These are phyloP conservation scores for Sequoiadendron giganteum DNA, from an alignment of 75 land plant species.

Conservation along the genomic window DNA sequence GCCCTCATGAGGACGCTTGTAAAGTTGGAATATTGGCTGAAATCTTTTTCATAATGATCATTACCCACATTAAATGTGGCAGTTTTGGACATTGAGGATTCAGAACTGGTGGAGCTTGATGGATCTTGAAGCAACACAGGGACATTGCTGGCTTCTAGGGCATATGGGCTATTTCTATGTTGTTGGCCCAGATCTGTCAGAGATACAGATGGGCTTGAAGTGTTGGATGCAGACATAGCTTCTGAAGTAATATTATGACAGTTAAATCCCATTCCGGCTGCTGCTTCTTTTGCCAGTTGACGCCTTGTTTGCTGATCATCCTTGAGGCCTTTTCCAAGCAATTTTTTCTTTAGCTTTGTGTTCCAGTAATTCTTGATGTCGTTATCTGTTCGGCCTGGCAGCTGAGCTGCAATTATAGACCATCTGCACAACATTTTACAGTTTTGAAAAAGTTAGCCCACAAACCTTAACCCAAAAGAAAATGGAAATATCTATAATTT, in stretches of 20 bases:
- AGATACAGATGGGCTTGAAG: background rate
- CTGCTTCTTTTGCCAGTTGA: constrained; percentile 12
- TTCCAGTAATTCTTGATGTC: constrained; percentile 13
- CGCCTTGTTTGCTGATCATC: constrained; percentile 11
- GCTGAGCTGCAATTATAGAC: constrained; percentile 10
- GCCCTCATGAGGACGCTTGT: constrained; percentile 3
- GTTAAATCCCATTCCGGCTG: background rate
- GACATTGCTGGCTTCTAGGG: constrained; percentile 5
- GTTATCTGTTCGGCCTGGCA: constrained; percentile 10
- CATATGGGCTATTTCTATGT: background rate
- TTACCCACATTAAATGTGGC: background rate
- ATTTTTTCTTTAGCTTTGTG: constrained; percentile 9
- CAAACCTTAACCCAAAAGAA: background rate
- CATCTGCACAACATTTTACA: background rate
- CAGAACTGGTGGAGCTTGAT: background rate
- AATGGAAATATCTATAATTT: background rate
- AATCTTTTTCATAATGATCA: background rate
- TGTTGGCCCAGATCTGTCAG: background rate
- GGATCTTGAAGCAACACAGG: background rate
- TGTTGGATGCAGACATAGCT: constrained; percentile 12
- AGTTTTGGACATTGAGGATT: background rate
- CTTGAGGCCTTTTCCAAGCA: constrained; percentile 4
- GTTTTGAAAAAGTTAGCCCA: background rate
- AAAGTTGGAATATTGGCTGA: background rate
- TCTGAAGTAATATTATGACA: constrained; percentile 7